Percentiles rank a stretch among this genome's conserved stretches.
These are phyloP conservation scores for Boletus semigastroideus DNA, from an alignment of 1,284 basidiomycete species.

Conservation along the genomic window DNA sequence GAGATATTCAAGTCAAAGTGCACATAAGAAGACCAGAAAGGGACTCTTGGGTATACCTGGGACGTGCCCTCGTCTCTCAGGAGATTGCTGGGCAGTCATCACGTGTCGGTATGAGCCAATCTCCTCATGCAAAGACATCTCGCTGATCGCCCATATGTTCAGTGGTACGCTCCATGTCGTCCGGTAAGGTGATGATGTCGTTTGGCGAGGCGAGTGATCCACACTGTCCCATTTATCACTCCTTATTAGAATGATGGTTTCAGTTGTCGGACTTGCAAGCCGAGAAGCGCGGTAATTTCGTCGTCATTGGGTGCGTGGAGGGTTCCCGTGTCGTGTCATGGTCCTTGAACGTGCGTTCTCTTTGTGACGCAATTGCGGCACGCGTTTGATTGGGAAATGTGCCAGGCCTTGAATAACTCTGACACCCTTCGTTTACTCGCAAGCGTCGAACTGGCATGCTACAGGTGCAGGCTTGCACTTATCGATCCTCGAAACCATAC, in stretches of 20 bases:
- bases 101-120: conserved; percentile 61
- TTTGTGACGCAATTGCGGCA: neutral
- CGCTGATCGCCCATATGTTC: conserved; percentile 17
- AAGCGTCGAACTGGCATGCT: conserved; percentile 78
- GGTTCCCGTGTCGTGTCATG: conserved; percentile 73
- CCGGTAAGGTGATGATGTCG: conserved; percentile 64
- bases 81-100: conserved; percentile 70
- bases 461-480: conserved; percentile 65
- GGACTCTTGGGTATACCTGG: conserved; percentile 79
- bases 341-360: conserved; percentile 67
- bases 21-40: conserved; percentile 74
- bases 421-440: conserved; percentile 77
- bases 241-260: neutral
- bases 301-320: conserved; percentile 75
- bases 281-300: conserved; percentile 80
- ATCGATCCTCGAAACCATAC: conserved; percentile 60
- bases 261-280: conserved; percentile 73
- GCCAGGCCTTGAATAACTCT: conserved; percentile 72
- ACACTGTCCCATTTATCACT: conserved; percentile 2
- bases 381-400: conserved; percentile 7
- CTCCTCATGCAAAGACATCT: conserved; percentile 1
- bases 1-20: conserved; percentile 79
- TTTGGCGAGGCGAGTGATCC: conserved; percentile 75
- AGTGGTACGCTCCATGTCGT: conserved; percentile 68
- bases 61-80: conserved; percentile 69